Evolutionary conservation across 257 asterid genomes (phyloP).

Genomic region (Solanum sejunctum): DNA sequence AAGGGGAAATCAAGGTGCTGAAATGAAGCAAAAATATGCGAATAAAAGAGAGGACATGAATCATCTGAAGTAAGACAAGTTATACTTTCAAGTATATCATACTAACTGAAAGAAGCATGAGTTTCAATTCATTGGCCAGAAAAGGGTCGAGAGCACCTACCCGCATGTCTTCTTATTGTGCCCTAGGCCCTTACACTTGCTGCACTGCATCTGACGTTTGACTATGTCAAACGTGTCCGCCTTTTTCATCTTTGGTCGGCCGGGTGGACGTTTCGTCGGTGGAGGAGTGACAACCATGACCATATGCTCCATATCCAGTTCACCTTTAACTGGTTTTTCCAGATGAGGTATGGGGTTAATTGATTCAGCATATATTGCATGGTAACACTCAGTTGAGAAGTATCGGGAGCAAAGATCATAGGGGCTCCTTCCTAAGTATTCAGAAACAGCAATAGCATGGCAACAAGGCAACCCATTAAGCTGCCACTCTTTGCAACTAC

Average conservation of each 20-base stretch:
- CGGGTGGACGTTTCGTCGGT: conserved; percentile 83
- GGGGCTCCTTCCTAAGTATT: conserved; percentile 44
- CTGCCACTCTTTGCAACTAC: conserved; percentile 92
- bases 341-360: conserved; percentile 84
- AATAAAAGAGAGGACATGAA: not conserved
- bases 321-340: conserved; percentile 62
- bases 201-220: conserved; percentile 96
- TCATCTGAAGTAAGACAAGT: not conserved
- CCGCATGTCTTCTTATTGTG: conserved; percentile 76
- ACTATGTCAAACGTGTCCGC: conserved; percentile 63
- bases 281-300: conserved; percentile 72
- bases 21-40: not conserved
- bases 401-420: conserved; percentile 71
- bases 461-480: conserved; percentile 86
- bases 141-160: not conserved
- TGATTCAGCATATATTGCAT: conserved; percentile 60
- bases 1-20: not conserved
- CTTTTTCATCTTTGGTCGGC: conserved; percentile 78
- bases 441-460: conserved; percentile 73
- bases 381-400: conserved; percentile 58
- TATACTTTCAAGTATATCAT: not conserved
- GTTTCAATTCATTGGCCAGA: not conserved
- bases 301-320: conserved; percentile 21
- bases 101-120: not conserved
- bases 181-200: conserved; percentile 95